These are phyloP conservation scores for Cutaneotrichosporon sp. DNA, from an alignment of 1,284 basidiomycete species.

Conservation along the genomic window DNA sequence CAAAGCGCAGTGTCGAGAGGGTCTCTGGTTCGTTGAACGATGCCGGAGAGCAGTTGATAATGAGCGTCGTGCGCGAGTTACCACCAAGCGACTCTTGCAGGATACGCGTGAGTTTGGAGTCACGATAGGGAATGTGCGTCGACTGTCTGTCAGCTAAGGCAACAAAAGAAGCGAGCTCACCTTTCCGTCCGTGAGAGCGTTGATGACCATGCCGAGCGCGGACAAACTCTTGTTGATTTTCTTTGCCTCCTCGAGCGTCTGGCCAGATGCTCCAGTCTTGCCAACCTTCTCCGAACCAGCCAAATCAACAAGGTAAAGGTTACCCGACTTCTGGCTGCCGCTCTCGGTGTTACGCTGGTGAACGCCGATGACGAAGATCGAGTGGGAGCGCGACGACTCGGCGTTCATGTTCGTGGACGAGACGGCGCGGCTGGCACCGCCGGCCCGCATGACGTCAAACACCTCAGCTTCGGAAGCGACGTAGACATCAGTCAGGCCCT, in stretches of 20 bases:
- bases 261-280: constrained; percentile 98
- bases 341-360: constrained; percentile 95
- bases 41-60: constrained; percentile 98
- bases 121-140: constrained; percentile 96
- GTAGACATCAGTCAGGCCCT: constrained; percentile 96
- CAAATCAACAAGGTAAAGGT: constrained; percentile 95
- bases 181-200: constrained; percentile 94
- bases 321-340: constrained; percentile 93
- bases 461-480: constrained; percentile 95
- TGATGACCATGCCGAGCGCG: constrained; percentile 99
- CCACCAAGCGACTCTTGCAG: constrained; percentile 99
- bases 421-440: constrained; percentile 84
- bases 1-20: constrained; percentile 94
- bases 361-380: constrained; percentile 97
- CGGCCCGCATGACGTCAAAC: constrained; percentile 98
- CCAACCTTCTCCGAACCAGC: constrained; percentile 98
- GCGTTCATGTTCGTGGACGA: constrained; percentile 99
- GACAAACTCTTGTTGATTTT: constrained; percentile 99
- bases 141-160: constrained; percentile 59
- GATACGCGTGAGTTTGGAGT: constrained; percentile 98
- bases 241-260: constrained; percentile 98
- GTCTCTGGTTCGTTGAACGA: constrained; percentile 97
- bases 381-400: constrained; percentile 97
- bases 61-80: constrained; percentile 96
- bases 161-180: constrained; percentile 54